These are phyloP conservation scores for Lipomyces starkeyi DNA, from an alignment of 805 yeast genomes.

Conservation along the genomic window DNA sequence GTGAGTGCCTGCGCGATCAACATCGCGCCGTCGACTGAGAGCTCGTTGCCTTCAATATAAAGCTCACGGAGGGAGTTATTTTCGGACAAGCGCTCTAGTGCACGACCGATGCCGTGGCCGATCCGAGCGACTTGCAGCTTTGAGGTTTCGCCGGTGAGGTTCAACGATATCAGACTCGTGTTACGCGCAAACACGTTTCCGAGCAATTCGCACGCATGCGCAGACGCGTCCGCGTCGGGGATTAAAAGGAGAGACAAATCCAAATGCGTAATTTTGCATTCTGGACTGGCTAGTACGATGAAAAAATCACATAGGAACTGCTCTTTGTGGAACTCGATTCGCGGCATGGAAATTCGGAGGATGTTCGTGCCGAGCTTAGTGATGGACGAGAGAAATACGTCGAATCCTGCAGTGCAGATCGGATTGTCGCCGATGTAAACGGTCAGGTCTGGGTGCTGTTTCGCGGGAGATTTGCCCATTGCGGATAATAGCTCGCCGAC, in stretches of 20 bases:
- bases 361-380: slow-evolving; percentile 18
- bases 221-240: slow-evolving; percentile 40
- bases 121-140: slow-evolving; percentile 41
- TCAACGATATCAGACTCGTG: slow-evolving; percentile 27
- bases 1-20: slow-evolving; percentile 36
- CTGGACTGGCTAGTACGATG: slow-evolving; percentile 24
- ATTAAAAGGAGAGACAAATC: slow-evolving; percentile 39
- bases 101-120: slow-evolving; percentile 38
- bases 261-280: slow-evolving; percentile 34
- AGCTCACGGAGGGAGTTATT: slow-evolving; percentile 33
- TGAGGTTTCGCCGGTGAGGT: slow-evolving; percentile 40
- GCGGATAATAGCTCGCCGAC: slow-evolving; percentile 35
- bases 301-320: slow-evolving; percentile 31
- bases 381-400: slow-evolving; percentile 22
- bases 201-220: slow-evolving; percentile 35
- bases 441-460: slow-evolving; percentile 27
- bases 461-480: slow-evolving; percentile 25
- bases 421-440: slow-evolving; percentile 39
- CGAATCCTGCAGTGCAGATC: slow-evolving; percentile 29
- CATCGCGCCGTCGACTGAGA: slow-evolving; percentile 41
- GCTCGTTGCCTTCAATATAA: slow-evolving; percentile 38
- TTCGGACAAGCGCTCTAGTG: slow-evolving; percentile 31
- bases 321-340: slow-evolving; percentile 37
- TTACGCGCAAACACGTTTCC: slow-evolving; percentile 40
- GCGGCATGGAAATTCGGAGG: slow-evolving; percentile 36